Base-by-base conservation (phyloP, 371 early-diverging fungal species). In the Batrachochytrium dendrobatidis region DNA sequence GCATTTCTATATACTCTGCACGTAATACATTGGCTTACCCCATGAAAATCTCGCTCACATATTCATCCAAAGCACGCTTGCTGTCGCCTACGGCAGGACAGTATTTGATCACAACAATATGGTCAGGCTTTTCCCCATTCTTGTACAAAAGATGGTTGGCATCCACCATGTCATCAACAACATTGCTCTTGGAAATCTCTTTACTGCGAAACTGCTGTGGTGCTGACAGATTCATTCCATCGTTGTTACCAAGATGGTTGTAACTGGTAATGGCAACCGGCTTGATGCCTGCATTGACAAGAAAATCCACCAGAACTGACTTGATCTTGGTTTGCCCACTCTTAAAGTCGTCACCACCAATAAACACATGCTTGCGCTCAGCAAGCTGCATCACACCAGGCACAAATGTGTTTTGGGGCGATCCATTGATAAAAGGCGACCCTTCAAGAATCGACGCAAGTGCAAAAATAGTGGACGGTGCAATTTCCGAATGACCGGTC, bases 301-400 rank as follows among this genome's bases (percentile, higher is more conserved):
- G 80, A 77, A 95, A 97, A 75, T 97, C 98, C 44, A 93, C 92
- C 58, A 97, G 79, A 45, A 94, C 98, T 26, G 94, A 94, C 83
- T 97, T 97, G 83, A 97, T 82, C 84, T 97, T 97, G 67, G 98
- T 97, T 72, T 97, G 98, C 30, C 98, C 98, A 52, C 89, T 88
- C 84, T 97, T 97, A 88, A 97, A 97, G 77, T 97, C 98, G 73
- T 95, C 96, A 64, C 98, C 98, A 65, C 92, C 98, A 61, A 97
- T 87, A 70, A 90, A 88, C 50, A 89, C 88, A 61, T 80, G 80
- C 63, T 94, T 76, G 54, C 85, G 86, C 69, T 90, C 89, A 57
- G 96, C 94, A 26, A 95, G 81, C 64, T 86, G 84, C 29, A 95
- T 76, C 56, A 86, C 83, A 63, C 95, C 95, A 22, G 95, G 94